phyloP scores from a whole-genome alignment of 257 asterid species.

The Paulownia fortunei region DNA sequence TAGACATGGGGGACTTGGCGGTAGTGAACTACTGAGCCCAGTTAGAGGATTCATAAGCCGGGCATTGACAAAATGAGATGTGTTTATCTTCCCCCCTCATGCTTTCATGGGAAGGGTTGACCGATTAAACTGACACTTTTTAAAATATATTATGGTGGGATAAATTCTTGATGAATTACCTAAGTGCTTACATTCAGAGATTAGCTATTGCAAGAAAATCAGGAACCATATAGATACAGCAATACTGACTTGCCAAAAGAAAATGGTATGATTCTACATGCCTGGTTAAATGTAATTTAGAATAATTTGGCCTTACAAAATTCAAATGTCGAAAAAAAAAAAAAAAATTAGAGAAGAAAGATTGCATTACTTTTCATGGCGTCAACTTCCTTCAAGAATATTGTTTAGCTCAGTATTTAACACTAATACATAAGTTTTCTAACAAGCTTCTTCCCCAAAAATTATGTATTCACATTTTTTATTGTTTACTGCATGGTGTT shows the following conservation, averaged over 20 bases:
- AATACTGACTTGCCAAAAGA: background rate
- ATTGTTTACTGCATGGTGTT: slow-evolving; percentile 2
- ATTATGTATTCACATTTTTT: background rate
- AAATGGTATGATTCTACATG: slow-evolving; percentile 7
- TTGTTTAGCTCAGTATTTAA: background rate
- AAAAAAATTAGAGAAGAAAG: background rate
- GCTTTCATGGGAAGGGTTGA: slow-evolving; percentile 8
- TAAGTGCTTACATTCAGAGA: background rate
- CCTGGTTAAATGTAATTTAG: background rate
- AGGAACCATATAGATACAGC: background rate
- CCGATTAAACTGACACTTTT: background rate
- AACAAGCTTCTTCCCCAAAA: background rate
- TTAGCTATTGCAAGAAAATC: slow-evolving; percentile 19
- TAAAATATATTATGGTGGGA: background rate
- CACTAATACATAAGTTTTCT: background rate
- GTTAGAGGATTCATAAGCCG: background rate
- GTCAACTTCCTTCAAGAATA: slow-evolving; percentile 9
- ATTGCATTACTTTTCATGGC: slow-evolving; percentile 14
- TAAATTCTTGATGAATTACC: background rate
- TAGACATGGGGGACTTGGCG: background rate
- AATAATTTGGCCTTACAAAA: background rate
- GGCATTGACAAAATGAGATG: background rate
- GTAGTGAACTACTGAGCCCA: background rate
- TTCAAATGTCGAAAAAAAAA: background rate
- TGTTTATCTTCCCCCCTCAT: slow-evolving; percentile 5